Conservation (phyloP, 2,329 filamentous ascomycete species). For the Aspergillus arachidicola region DNA sequence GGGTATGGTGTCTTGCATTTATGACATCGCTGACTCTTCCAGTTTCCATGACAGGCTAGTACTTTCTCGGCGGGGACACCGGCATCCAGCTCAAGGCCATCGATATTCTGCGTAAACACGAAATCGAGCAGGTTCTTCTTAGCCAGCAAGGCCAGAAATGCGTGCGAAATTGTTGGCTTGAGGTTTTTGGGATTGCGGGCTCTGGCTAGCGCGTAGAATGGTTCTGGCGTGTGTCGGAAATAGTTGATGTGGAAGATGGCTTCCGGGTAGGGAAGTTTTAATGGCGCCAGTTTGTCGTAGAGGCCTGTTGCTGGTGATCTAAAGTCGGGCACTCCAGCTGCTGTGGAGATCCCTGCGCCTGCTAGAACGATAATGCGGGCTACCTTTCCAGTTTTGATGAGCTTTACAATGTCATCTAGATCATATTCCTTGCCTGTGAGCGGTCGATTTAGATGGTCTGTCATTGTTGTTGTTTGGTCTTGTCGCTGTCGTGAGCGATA, state of each 20-base stretch:
- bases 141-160: slow-evolving; percentile 75
- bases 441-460: background rate
- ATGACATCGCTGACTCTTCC: slow-evolving; percentile 79
- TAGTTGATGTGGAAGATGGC: slow-evolving; percentile 85
- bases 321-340: slow-evolving; percentile 76
- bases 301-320: slow-evolving; percentile 81
- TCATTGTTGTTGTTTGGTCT: background rate
- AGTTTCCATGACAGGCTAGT: slow-evolving; percentile 84
- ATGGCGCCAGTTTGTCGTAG: slow-evolving; percentile 78
- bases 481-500: background rate
- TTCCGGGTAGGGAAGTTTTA: slow-evolving; percentile 80
- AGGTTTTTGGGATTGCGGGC: slow-evolving; percentile 86
- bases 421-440: too few species aligned
- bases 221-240: slow-evolving; percentile 74
- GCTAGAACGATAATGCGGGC: slow-evolving; percentile 37
- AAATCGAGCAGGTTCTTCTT: slow-evolving; percentile 73
- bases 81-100: slow-evolving; percentile 80
- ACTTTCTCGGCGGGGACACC: slow-evolving; percentile 75
- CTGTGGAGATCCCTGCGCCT: slow-evolving; percentile 70
- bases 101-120: slow-evolving; percentile 91
- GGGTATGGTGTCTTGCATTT: slow-evolving; percentile 72
- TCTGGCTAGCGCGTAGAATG: slow-evolving; percentile 82
- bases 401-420: background rate
- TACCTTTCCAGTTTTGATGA: slow-evolving; percentile 4
- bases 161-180: slow-evolving; percentile 78